phyloP scores from a whole-genome alignment of 345 rosid species.

The Pistacia integerrima region DNA sequence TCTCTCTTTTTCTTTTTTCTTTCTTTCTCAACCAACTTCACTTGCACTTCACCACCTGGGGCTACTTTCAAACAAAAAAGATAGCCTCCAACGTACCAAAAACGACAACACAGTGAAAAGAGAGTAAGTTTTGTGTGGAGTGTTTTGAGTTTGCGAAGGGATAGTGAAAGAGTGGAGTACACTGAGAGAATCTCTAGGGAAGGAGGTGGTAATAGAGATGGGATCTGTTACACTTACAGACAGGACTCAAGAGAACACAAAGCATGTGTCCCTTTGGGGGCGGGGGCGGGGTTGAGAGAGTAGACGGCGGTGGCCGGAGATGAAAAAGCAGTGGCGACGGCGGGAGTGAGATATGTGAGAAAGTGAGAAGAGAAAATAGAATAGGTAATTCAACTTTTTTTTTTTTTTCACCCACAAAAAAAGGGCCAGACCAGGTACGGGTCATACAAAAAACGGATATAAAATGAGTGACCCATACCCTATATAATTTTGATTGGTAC shows the following conservation, averaged over 20 bases:
- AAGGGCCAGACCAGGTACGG: no score
- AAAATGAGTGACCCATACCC: no score
- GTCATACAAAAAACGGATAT: no score
- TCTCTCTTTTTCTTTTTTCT: neutral
- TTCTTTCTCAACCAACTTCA: slow-evolving; percentile 47
- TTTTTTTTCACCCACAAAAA: no score
- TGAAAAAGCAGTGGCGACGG: no score
- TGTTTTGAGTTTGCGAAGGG: neutral
- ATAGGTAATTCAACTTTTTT: no score
- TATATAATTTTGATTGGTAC: no score
- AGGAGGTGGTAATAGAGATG: neutral
- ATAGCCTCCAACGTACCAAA: slow-evolving; percentile 23
- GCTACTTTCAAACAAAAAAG: slow-evolving; percentile 50
- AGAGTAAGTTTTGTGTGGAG: neutral
- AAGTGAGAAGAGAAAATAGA: no score
- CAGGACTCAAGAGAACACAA: slow-evolving; percentile 19
- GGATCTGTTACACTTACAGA: slow-evolving; percentile 26
- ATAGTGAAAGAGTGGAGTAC: slow-evolving; percentile 22
- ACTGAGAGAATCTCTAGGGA: slow-evolving; percentile 35
- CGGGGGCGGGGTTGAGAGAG: no score
- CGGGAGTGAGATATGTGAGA: no score
- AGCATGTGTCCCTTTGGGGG: slow-evolving; percentile 27
- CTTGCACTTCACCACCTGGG: slow-evolving; percentile 46
- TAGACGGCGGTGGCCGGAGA: no score
- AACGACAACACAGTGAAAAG: slow-evolving; percentile 8